These are phyloP conservation scores for Gossypium raimondii DNA, from an alignment of 345 rosid genomes.

Conservation along the genomic window DNA sequence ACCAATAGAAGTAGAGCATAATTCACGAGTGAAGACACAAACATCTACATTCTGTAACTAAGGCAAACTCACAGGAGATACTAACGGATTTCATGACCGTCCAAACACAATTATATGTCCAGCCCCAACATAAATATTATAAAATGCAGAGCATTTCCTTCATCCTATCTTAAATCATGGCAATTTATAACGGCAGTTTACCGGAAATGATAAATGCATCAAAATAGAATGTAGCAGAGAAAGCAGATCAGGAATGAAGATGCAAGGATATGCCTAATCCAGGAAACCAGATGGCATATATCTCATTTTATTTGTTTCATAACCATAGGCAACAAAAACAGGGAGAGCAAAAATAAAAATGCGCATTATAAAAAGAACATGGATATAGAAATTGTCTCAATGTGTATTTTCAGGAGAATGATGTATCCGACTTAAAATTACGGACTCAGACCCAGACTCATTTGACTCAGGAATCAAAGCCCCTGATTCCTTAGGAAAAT, in stretches of 20 bases:
- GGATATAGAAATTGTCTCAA: slow-evolving; percentile 66
- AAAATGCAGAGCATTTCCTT: neutral
- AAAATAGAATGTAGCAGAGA: neutral
- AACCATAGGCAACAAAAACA: slow-evolving; percentile 19
- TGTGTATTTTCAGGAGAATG: slow-evolving; percentile 95
- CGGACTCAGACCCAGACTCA: slow-evolving; percentile 62
- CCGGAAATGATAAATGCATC: neutral
- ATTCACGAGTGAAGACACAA: too few relatives aligned
- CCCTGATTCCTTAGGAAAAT: slow-evolving; percentile 34
- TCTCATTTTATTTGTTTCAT: slow-evolving; percentile 42
- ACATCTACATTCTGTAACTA: too few relatives aligned
- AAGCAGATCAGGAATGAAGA: neutral
- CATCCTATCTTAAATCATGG: neutral
- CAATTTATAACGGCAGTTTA: neutral
- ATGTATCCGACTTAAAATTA: slow-evolving; percentile 93
- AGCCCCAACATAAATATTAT: neutral
- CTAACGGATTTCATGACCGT: too few relatives aligned
- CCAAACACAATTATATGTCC: too few relatives aligned
- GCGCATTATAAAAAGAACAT: slow-evolving; percentile 24
- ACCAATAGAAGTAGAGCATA: too few relatives aligned
- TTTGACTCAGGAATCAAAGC: slow-evolving; percentile 52
- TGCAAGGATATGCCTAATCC: neutral
- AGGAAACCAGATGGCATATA: slow-evolving; percentile 20
- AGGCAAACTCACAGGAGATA: too few relatives aligned
- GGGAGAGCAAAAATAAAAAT: slow-evolving; percentile 25